Conservation (phyloP, 352 stramenopile genomes). For the Phytophthora multivora region DNA sequence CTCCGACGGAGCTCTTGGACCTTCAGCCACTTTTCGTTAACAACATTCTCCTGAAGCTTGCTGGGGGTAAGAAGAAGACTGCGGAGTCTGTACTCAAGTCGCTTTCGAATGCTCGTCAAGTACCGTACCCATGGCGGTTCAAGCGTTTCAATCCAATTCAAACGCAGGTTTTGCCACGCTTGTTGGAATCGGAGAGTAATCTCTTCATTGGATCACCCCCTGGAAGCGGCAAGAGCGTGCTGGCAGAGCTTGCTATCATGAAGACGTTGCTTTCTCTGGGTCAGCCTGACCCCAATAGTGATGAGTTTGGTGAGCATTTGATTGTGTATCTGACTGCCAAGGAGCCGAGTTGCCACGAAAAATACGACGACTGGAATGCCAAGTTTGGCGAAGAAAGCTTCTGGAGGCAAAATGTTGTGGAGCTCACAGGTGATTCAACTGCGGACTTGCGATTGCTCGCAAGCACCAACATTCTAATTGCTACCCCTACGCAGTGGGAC, state of each 20-base stretch:
- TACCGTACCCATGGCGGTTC: conserved; percentile 74
- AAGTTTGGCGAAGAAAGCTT: conserved; percentile 86
- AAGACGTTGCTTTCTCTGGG: conserved; percentile 81
- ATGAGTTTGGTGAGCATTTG: conserved; percentile 75
- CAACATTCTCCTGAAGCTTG: conserved; percentile 80
- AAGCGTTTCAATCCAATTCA: conserved; percentile 99
- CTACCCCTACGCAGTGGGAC: conserved; percentile 96
- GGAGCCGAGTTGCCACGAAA: conserved; percentile 65
- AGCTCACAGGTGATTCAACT: conserved; percentile 94
- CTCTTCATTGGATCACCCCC: conserved; percentile 95
- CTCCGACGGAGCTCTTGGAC: conserved; percentile 97
- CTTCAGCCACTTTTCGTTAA: conserved; percentile 95
- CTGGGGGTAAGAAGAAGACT: conserved; percentile 60
- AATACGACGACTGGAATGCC: conserved; percentile 81
- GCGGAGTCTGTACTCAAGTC: conserved; percentile 61
- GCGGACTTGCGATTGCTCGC: conserved; percentile 93
- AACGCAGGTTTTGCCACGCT: conserved; percentile 96
- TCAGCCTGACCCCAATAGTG: conserved; percentile 54
- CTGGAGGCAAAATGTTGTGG: conserved; percentile 86
- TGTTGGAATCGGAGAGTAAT: conserved; percentile 96
- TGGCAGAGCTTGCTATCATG: conserved; percentile 96
- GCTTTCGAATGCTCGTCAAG: conserved; percentile 37
- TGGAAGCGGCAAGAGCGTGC: conserved; percentile 94
- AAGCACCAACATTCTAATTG: conserved; percentile 93
- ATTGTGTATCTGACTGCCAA: conserved; percentile 96